A percentile compares a stretch with the other conserved stretches of the same genome.
These are phyloP conservation scores for Phytophthora tubulina DNA, from an alignment of 352 stramenopile genomes.

Conservation along the genomic window DNA sequence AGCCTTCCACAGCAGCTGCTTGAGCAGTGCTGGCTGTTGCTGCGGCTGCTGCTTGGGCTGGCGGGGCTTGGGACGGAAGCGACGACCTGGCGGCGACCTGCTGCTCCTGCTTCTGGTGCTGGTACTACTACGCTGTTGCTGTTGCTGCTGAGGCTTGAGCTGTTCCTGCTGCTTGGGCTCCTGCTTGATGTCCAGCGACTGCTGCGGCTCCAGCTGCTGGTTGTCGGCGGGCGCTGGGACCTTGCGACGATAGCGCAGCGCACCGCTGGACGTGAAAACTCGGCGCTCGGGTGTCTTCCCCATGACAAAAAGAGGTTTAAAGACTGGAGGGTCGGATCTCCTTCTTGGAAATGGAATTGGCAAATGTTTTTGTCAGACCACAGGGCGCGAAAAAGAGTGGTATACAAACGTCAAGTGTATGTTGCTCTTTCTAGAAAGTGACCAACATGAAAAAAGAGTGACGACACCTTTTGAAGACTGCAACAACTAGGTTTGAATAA, in stretches of 20 bases:
- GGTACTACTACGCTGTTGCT: not conserved
- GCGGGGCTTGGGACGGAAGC: constrained; percentile 14
- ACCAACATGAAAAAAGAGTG: not conserved
- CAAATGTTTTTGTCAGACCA: not conserved
- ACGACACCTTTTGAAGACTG: not conserved
- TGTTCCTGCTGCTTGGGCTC: constrained; percentile 5
- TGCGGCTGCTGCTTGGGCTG: constrained; percentile 22
- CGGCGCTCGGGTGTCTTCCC: constrained; percentile 62
- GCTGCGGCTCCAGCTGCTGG: constrained; percentile 41
- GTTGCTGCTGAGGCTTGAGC: constrained; percentile 17
- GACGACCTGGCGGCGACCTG: constrained; percentile 9
- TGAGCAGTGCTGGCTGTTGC: constrained; percentile 45
- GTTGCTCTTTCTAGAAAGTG: constrained; percentile 14
- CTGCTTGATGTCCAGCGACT: constrained; percentile 4
- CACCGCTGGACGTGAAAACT: constrained; percentile 25
- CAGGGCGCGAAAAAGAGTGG: constrained; percentile 3
- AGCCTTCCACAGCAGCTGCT: constrained; percentile 73
- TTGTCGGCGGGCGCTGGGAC: constrained; percentile 38
- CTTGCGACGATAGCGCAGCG: constrained; percentile 69
- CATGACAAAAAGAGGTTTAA: constrained; percentile 36
- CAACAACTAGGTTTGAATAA: constrained; percentile 7
- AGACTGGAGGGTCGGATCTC: constrained; percentile 29
- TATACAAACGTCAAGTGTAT: constrained; percentile 30
- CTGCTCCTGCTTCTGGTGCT: constrained; percentile 13
- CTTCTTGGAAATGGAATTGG: constrained; percentile 4